Conservation (phyloP, 2,329 filamentous ascomycete species). For the Penicillium sp. region DNA sequence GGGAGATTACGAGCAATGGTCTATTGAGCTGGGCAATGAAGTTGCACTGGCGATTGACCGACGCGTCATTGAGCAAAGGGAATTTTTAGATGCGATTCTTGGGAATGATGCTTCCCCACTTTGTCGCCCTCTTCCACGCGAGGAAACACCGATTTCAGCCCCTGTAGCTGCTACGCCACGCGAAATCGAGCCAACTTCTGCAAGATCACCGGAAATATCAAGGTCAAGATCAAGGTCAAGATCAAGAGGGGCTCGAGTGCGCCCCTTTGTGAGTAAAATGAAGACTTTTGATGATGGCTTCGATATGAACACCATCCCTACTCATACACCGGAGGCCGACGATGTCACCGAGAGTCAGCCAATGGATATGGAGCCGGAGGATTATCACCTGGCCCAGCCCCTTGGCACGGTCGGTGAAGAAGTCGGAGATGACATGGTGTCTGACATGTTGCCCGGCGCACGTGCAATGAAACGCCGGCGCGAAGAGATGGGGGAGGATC, state of each 20-base stretch:
- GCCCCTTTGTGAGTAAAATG: conserved; percentile 53
- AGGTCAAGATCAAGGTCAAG: conserved; percentile 10
- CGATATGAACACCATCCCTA: conserved; percentile 43
- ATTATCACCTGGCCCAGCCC: conserved; percentile 27
- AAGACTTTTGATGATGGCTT: conserved; percentile 69
- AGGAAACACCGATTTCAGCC: conserved; percentile 45
- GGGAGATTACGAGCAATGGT: conserved; percentile 64
- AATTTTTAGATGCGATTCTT: conserved; percentile 87
- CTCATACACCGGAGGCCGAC: conserved; percentile 31
- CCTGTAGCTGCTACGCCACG: background rate
- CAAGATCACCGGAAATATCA: conserved; percentile 12
- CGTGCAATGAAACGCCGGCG: conserved; percentile 76
- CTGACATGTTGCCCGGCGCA: conserved; percentile 72
- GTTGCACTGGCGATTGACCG: conserved; percentile 74
- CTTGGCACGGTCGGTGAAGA: conserved; percentile 28
- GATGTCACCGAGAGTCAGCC: conserved; percentile 15
- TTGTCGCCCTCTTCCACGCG: conserved; percentile 60
- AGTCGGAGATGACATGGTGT: conserved; percentile 59
- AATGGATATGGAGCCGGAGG: conserved; percentile 20
- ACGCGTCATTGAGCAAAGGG: conserved; percentile 80
- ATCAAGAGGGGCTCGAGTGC: conserved; percentile 25
- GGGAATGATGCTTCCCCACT: conserved; percentile 72
- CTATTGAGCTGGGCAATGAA: conserved; percentile 63
- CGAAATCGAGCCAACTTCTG: background rate
- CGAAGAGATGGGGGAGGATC: conserved; percentile 57